Base-by-base conservation (phyloP, 176 grass and related monocot genomes). In the Oropetium thomaeum region DNA sequence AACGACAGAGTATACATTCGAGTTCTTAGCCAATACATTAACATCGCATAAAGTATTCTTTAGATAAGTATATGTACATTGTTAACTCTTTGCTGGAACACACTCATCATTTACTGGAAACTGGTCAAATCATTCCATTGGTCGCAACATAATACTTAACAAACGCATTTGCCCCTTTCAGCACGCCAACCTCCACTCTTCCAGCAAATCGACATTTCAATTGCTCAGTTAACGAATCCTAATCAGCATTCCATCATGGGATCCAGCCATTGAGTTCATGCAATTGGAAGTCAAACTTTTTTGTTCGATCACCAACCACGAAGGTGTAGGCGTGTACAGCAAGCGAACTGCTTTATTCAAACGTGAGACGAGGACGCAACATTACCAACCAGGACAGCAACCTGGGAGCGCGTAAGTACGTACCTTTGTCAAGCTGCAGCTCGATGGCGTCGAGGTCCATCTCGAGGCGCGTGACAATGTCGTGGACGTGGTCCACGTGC, bases 401-500 rank as follows among this genome's bases (percentile, higher is more conserved):
- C 26, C 79, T 49, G 8, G 27, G 48, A 53, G 45, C 45, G 15
- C 17, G 45, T 48, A 4, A 51, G 14, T 34, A 4, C 61, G 14
- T 34, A 93, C 94, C 90, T 93, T 82, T 89, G 77, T 97, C 94
- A 33, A 97, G 87, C 71, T 93, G 79, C 65, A 97, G 88, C 81
- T 97, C 94, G 71, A 97, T 73, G 47, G 58, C 47, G 72, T 97
- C 90, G 53, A 97, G 81, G 27, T 97, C 94, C 94, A 91, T 89
- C 83, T 97, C 90, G 64, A 93, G 87, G 33, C 86, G 79, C 55
- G 94, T 89, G 48, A 97, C 88, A 63, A 97, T 97, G 87, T 97
- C 94, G 84, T 97, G 94, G 79, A 91, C 83, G 33, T 97, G 94
- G 84, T 93, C 94, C 0, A 97, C 81, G 80, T 97, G 94, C 38